Evolutionary conservation across 257 asterid species (phyloP).

Genomic region (Avicennia marina): DNA sequence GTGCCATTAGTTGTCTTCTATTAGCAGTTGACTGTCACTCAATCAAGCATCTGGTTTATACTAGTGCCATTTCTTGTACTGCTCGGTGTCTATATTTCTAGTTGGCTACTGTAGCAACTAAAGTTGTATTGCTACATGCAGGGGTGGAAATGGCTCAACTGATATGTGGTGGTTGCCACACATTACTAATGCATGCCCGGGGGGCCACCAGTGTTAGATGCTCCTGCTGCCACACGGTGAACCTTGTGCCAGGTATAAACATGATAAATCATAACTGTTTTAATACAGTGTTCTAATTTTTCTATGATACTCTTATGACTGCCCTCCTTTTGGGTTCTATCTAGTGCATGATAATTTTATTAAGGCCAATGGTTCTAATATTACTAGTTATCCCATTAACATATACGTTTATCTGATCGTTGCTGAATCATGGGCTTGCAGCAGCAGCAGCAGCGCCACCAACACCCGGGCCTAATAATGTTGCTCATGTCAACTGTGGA

Average conservation of each 20-base stretch:
- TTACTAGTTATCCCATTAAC: background rate
- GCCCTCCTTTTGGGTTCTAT: background rate
- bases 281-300: slow-evolving; percentile 1
- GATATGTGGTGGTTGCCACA: slow-evolving; percentile 92
- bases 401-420: slow-evolving; percentile 12
- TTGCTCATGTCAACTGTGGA: slow-evolving; percentile 87
- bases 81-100: background rate
- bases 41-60: background rate
- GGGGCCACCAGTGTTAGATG: slow-evolving; percentile 91
- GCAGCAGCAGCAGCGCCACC: slow-evolving; percentile 23
- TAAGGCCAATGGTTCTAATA: background rate
- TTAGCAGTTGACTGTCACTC: background rate
- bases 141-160: slow-evolving; percentile 91
- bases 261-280: slow-evolving; percentile 2
- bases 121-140: slow-evolving; percentile 24
- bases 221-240: slow-evolving; percentile 87
- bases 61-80: background rate
- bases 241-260: slow-evolving; percentile 77
- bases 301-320: background rate
- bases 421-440: slow-evolving; percentile 26
- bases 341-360: slow-evolving; percentile 5
- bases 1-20: no score
- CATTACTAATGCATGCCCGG: slow-evolving; percentile 74
- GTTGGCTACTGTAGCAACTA: background rate
- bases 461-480: slow-evolving; percentile 29